Evolutionary conservation across 2,329 filamentous ascomycete genomes (phyloP).

Genomic region (Xylariales sp.): DNA sequence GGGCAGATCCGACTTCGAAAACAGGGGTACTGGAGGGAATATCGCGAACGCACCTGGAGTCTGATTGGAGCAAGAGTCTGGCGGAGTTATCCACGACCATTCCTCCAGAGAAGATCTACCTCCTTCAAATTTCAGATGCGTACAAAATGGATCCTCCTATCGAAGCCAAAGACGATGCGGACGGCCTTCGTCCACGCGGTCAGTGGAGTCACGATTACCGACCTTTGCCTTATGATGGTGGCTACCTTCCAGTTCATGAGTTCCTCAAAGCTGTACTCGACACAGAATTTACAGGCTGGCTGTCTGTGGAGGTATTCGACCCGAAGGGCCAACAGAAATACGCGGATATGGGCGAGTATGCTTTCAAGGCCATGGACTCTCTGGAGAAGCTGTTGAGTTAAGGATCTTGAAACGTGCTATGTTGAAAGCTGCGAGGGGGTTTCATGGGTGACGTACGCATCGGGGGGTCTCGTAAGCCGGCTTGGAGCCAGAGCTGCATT

Average conservation of each 20-base stretch:
- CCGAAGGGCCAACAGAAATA: conserved; percentile 46
- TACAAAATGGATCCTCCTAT: conserved; percentile 59
- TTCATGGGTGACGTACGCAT: no score
- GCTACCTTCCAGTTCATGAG: conserved; percentile 64
- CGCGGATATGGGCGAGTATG: conserved; percentile 39
- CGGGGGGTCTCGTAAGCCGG: no score
- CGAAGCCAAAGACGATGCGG: conserved; percentile 39
- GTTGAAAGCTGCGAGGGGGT: no score
- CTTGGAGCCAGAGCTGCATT: no score
- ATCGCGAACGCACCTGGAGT: conserved; percentile 38
- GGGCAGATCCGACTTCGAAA: conserved; percentile 62
- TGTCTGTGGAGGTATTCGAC: conserved; percentile 69
- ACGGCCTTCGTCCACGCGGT: conserved; percentile 54
- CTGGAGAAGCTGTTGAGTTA: conserved; percentile 37
- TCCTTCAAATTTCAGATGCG: conserved; percentile 71
- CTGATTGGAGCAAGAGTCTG: conserved; percentile 49
- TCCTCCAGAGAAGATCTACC: conserved; percentile 65
- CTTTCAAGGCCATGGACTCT: conserved; percentile 45
- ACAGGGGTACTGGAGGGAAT: conserved; percentile 52
- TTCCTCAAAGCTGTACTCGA: conserved; percentile 60
- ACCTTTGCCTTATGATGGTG: conserved; percentile 64
- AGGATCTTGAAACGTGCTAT: no score
- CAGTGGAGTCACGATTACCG: conserved; percentile 69
- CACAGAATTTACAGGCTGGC: conserved; percentile 64
- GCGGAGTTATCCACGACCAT: conserved; percentile 51